These are phyloP conservation scores for Zelopaecilomyces penicillatus DNA, from an alignment of 2,329 filamentous ascomycete genomes.

Conservation along the genomic window DNA sequence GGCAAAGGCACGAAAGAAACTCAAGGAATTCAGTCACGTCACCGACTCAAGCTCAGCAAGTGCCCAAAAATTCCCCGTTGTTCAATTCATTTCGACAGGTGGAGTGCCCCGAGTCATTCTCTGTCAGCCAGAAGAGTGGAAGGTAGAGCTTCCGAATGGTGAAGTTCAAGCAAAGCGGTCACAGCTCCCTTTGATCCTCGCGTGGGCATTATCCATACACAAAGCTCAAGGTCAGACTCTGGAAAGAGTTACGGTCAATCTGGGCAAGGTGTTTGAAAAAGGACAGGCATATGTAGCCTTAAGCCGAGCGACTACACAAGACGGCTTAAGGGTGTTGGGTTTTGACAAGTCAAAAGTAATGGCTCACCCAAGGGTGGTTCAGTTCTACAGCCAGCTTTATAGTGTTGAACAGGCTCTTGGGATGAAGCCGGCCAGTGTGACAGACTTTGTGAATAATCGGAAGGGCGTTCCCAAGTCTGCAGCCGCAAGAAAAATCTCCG, in stretches of 20 bases:
- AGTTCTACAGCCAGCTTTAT: constrained; percentile 78
- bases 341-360: constrained; percentile 90
- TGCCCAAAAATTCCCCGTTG: constrained; percentile 64
- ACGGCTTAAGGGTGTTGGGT: constrained; percentile 75
- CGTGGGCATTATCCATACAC: constrained; percentile 95
- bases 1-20: constrained; percentile 46
- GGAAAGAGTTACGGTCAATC: constrained; percentile 87
- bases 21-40: constrained; percentile 41
- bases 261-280: constrained; percentile 90
- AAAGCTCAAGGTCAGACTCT: constrained; percentile 95
- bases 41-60: constrained; percentile 34
- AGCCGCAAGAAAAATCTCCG: constrained; percentile 11
- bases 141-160: constrained; percentile 90
- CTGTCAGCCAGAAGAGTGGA: constrained; percentile 86
- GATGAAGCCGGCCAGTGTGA: constrained; percentile 24
- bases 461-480: constrained; percentile 17
- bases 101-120: constrained; percentile 59
- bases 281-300: constrained; percentile 96
- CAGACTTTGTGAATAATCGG: constrained; percentile 30
- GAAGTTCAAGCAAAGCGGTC: constrained; percentile 83
- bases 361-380: constrained; percentile 79
- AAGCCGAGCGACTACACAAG: constrained; percentile 81
- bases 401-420: constrained; percentile 52
- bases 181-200: constrained; percentile 81
- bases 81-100: constrained; percentile 71